phyloP scores from a whole-genome alignment of 2,329 filamentous ascomycete species.

The Aureobasidium namibiae region DNA sequence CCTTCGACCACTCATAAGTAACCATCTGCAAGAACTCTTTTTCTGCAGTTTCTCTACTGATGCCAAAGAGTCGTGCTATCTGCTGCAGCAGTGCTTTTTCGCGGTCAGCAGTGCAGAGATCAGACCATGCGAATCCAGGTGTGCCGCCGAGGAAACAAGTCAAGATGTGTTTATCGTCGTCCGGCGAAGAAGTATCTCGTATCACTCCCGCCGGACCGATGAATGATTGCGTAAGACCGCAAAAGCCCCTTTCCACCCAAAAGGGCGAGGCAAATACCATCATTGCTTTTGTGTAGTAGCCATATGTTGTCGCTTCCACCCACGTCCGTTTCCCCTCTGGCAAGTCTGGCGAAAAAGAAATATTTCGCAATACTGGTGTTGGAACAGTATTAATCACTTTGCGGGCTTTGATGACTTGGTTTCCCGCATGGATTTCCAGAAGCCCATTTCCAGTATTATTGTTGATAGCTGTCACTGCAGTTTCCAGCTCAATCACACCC shows the following conservation, averaged over 20 bases:
- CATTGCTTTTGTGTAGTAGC: constrained; percentile 47
- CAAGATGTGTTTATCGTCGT: not conserved
- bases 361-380: constrained; percentile 36
- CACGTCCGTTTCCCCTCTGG: constrained; percentile 32
- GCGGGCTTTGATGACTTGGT: constrained; percentile 27
- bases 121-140: constrained; percentile 14
- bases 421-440: constrained; percentile 22
- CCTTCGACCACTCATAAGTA: constrained; percentile 22
- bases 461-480: constrained; percentile 25
- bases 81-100: not conserved
- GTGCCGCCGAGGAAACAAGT: constrained; percentile 9
- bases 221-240: constrained; percentile 40
- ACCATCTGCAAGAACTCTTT: constrained; percentile 17
- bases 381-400: constrained; percentile 45
- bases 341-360: constrained; percentile 42
- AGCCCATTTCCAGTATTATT: not conserved
- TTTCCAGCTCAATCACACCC: constrained; percentile 23
- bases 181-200: constrained; percentile 34
- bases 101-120: not conserved
- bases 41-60: not conserved
- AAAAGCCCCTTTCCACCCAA: constrained; percentile 38
- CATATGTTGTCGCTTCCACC: constrained; percentile 31
- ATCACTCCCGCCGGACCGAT: constrained; percentile 39
- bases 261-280: constrained; percentile 38
- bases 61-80: not conserved